Evolutionary conservation across 441 rosid genomes (phyloP).

Genomic region (Brassica hybrid): DNA sequence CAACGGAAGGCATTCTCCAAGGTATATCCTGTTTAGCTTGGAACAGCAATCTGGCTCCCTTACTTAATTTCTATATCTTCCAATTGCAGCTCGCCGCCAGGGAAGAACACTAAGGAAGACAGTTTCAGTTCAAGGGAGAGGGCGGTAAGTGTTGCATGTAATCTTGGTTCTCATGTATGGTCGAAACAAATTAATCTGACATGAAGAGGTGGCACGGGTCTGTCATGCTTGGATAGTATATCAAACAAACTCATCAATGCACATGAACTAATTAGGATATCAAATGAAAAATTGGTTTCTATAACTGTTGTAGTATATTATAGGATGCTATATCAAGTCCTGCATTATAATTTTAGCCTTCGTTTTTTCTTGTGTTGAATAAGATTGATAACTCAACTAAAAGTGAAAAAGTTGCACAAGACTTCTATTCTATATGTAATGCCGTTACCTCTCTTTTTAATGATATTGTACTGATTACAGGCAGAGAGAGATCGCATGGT

Average conservation of each 20-base stretch:
- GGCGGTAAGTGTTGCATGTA: conserved; percentile 75
- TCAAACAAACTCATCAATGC: conserved; percentile 20
- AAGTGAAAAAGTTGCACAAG: conserved; percentile 15
- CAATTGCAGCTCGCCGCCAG: conserved; percentile 75
- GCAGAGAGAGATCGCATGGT: conserved; percentile 99
- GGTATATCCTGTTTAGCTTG: conserved; percentile 55
- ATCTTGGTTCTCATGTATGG: conserved; percentile 35
- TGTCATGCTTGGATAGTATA: conserved; percentile 25
- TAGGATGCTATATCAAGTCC: conserved; percentile 22
- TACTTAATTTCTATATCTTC: conserved; percentile 33
- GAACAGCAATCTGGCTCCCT: conserved; percentile 26
- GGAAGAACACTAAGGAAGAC: conserved; percentile 64
- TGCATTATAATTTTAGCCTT: conserved; percentile 14
- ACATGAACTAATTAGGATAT: conserved; percentile 15
- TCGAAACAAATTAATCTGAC: conserved; percentile 24
- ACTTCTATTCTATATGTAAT: conserved; percentile 18
- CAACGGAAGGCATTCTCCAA: conserved; percentile 73
- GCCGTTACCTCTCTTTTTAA: conserved; percentile 15
- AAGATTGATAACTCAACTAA: conserved; percentile 12
- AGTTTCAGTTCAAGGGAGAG: conserved; percentile 90
- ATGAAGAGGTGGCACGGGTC: conserved; percentile 12
- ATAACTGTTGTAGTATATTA: conserved; percentile 5
- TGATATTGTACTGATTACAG: conserved; percentile 49
- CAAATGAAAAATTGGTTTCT: conserved; percentile 21
- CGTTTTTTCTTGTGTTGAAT: conserved; percentile 2